These are phyloP conservation scores for Rhytidhysteron rufulum DNA, from an alignment of 2,329 filamentous ascomycete species.

Conservation along the genomic window DNA sequence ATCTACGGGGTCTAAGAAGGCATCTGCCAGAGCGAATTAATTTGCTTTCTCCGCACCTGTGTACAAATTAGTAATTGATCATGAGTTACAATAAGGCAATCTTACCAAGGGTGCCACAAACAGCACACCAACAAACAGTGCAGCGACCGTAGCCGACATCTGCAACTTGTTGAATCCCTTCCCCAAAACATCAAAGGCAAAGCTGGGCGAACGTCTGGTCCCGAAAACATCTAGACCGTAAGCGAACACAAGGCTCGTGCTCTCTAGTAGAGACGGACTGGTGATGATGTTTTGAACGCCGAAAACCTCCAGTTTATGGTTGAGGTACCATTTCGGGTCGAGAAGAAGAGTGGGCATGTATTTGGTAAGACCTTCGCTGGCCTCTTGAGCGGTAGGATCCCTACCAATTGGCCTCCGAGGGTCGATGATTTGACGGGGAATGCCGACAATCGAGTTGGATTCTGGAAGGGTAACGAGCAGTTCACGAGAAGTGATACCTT, in stretches of 20 bases:
- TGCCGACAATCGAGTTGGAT: slow-evolving; percentile 69
- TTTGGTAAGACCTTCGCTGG: slow-evolving; percentile 74
- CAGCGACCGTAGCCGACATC: slow-evolving; percentile 77
- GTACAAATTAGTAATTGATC: slow-evolving; percentile 9
- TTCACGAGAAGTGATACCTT: slow-evolving; percentile 83
- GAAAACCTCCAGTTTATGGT: slow-evolving; percentile 76
- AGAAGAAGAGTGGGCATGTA: slow-evolving; percentile 78
- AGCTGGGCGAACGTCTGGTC: slow-evolving; percentile 79
- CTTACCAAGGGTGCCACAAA: slow-evolving; percentile 79
- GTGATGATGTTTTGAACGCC: slow-evolving; percentile 72
- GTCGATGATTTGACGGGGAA: slow-evolving; percentile 76
- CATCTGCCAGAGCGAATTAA: slow-evolving; percentile 61
- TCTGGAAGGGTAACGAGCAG: slow-evolving; percentile 75
- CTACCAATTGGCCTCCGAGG: slow-evolving; percentile 81
- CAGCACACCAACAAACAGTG: slow-evolving; percentile 70
- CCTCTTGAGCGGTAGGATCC: slow-evolving; percentile 74
- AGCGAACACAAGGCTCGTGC: slow-evolving; percentile 83
- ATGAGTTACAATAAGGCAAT: slow-evolving; percentile 1
- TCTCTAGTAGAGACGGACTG: slow-evolving; percentile 78
- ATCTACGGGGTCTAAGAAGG: too few species aligned
- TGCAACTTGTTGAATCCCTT: slow-evolving; percentile 91
- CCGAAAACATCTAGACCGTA: slow-evolving; percentile 88
- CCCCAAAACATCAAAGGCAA: slow-evolving; percentile 86
- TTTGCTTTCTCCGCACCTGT: slow-evolving; percentile 59
- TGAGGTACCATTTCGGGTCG: slow-evolving; percentile 74